Base-by-base conservation (phyloP, 1,284 basidiomycete species). In the Puccinia coronata region DNA sequence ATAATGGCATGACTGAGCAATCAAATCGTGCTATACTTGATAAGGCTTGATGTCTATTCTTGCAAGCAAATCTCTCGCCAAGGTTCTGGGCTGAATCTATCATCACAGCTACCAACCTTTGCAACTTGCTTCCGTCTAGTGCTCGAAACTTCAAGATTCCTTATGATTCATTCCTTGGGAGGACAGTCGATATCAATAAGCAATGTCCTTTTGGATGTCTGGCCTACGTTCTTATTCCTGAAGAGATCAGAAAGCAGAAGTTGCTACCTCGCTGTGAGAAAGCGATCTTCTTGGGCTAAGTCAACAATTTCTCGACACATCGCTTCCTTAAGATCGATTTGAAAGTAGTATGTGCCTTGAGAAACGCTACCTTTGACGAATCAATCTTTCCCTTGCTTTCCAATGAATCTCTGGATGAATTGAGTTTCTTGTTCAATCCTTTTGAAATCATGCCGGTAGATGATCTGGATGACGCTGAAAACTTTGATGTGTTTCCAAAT, bases 31-130 rank as follows among this genome's bases (percentile, higher is more conserved):
- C 65, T 6, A 67, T 67, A 16, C 36, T 67, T 14, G 65, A 43
- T 6, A 67, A 67, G 25, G 65, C 65, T 12, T 1, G 65, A 67
- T 67, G 65, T 43, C 39, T 67, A 1, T 67, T 43, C 16, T 20
- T 28, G 4, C 65, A 67, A 47, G 36, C 65, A 8, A 67, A 67
- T 4, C 43, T 67, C 18, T 28, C 65, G 1, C 36, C 39, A 36
- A 2, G 65, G 11, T 67, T 39, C 65, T 67, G 65, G 65, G 65
- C 65, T 16, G 39, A 67, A 47, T 36, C 65, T 8, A 23, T 67
- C 16, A n/a, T 39, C 61, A 65, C 61, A 4, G 61, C 61, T 4
- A 65, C 61, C 4, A 34, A 65, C 9, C 61, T 67, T 3, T 41
- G 39, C 25, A 67, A 67, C 34, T 14, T 67, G 18, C 23, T 67